These are phyloP conservation scores for Berberis thunbergii DNA, from an alignment of 164 flowering plant genomes.

Conservation along the genomic window DNA sequence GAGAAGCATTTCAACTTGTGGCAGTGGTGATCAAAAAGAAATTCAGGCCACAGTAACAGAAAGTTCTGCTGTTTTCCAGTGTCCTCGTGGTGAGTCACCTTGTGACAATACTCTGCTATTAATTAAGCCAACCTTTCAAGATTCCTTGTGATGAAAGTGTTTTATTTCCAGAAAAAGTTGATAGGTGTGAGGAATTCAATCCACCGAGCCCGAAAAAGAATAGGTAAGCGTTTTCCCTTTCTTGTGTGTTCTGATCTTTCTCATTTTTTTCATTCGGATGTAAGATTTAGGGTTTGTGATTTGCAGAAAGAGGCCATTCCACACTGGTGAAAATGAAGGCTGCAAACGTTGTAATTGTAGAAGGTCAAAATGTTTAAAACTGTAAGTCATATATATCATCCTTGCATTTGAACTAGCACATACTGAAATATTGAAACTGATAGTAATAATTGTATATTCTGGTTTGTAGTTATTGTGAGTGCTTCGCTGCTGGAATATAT, in stretches of 20 bases:
- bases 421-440: no score
- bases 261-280: not conserved
- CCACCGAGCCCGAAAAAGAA: conserved; percentile 40
- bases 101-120: not conserved
- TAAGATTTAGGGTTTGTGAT: conserved; percentile 5
- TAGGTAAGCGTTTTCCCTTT: conserved; percentile 24
- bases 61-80: conserved; percentile 17
- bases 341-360: conserved; percentile 73
- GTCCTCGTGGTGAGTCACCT: conserved; percentile 11
- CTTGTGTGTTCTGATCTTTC: not conserved
- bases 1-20: conserved; percentile 7
- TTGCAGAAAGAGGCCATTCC: conserved; percentile 25
- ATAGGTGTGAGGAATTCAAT: conserved; percentile 25
- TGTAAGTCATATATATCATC: conserved; percentile 34
- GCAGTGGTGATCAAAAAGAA: conserved; percentile 17
- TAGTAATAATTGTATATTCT: not conserved
- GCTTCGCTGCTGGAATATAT: conserved; percentile 75
- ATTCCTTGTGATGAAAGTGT: conserved; percentile 19
- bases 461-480: conserved; percentile 69
- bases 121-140: not conserved
- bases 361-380: conserved; percentile 64
- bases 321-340: conserved; percentile 25
- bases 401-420: no score
- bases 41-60: conserved; percentile 7
- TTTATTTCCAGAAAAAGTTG: conserved; percentile 14